Conservation (phyloP, 345 rosid species). For the Arabidopsis thaliana region TAIR10.1 NC_003075.7:10987001-10987500, state of each 20-base stretch:
- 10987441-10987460: constrained; percentile 3
- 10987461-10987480: constrained; percentile 23
- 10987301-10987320: constrained; percentile 39
- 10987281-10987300: constrained; percentile 48
- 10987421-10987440: constrained; percentile 34
- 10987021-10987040: constrained; percentile 40
- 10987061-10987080: constrained; percentile 62
- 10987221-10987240: constrained; percentile 78
- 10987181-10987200: background rate
- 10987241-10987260: constrained; percentile 64
- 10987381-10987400: constrained; percentile 68
- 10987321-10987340: constrained; percentile 46
- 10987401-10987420: constrained; percentile 67
- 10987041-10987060: constrained; percentile 55
- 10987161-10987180: background rate
- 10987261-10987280: constrained; percentile 56
- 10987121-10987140: background rate
- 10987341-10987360: constrained; percentile 78
- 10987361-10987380: constrained; percentile 67
- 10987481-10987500: background rate
- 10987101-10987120: constrained; percentile 53
- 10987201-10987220: constrained; percentile 61
- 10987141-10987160: background rate
- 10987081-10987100: constrained; percentile 50
- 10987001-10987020: constrained; percentile 77